phyloP scores from a whole-genome alignment of 192 early-diverging fungal species.

The Coemansia sp. region DNA sequence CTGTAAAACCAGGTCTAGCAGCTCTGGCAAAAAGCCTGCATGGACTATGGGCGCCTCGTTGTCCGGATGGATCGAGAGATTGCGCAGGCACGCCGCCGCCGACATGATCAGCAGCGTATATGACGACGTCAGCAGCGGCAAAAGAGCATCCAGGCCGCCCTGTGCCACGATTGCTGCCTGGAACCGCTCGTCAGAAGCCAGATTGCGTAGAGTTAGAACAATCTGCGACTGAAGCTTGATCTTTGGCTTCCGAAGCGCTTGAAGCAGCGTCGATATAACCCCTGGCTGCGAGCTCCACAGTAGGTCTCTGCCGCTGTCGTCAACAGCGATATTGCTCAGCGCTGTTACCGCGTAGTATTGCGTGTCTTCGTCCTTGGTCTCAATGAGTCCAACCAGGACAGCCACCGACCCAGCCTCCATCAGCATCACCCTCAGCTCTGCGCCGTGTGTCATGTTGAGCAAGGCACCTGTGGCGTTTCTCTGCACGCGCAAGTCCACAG shows the following conservation, averaged over 20 bases:
- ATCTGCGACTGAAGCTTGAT: conserved; percentile 81
- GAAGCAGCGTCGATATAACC: conserved; percentile 60
- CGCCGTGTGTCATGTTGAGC: conserved; percentile 87
- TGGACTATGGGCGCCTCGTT: conserved; percentile 83
- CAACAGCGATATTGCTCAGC: conserved; percentile 82
- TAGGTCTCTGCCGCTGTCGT: conserved; percentile 61
- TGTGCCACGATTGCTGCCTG: conserved; percentile 71
- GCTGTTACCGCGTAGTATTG: conserved; percentile 86
- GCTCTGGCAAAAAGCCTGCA: conserved; percentile 65
- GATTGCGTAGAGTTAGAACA: conserved; percentile 76
- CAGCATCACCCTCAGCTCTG: conserved; percentile 69
- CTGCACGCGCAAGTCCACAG: conserved; percentile 77
- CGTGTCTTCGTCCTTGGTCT: conserved; percentile 72
- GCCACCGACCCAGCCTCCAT: conserved; percentile 77
- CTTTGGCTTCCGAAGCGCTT: conserved; percentile 63
- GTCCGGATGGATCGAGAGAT: conserved; percentile 80
- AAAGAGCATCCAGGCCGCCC: conserved; percentile 66
- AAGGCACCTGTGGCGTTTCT: conserved; percentile 88
- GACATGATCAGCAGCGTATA: conserved; percentile 65
- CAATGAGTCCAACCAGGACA: conserved; percentile 70
- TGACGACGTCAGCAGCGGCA: conserved; percentile 64
- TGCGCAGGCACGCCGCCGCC: conserved; percentile 84
- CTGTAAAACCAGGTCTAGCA: conserved; percentile 21
- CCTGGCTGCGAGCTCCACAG: conserved; percentile 60
- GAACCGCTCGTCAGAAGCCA: conserved; percentile 73